phyloP scores from a whole-genome alignment of 2,329 filamentous ascomycete genomes.

The Alternaria longipes region DNA sequence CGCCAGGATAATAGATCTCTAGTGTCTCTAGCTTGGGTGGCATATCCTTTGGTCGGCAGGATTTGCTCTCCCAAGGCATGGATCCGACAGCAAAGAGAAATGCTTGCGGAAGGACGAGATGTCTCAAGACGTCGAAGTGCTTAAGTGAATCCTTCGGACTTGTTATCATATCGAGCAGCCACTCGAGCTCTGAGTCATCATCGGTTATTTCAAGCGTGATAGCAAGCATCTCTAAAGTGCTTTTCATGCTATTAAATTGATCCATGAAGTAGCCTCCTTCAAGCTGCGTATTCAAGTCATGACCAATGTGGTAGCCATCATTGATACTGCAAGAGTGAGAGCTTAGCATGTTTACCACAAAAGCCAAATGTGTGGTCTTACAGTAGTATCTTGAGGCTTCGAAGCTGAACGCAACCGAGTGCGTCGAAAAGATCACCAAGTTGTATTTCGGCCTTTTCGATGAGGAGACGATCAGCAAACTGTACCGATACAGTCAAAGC shows the following conservation, averaged over 20 bases:
- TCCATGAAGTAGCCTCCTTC: conserved; percentile 25
- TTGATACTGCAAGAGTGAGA: conserved; percentile 14
- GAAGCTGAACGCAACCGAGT: conserved; percentile 24
- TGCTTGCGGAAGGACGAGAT: conserved; percentile 25
- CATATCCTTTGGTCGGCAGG: conserved; percentile 15
- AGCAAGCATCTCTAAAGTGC: conserved; percentile 19
- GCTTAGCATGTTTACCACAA: background rate
- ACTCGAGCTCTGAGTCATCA: conserved; percentile 23
- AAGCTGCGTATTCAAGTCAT: conserved; percentile 21
- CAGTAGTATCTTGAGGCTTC: conserved; percentile 25
- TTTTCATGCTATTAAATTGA: conserved; percentile 22
- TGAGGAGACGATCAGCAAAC: conserved; percentile 25
- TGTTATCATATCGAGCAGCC: conserved; percentile 22
- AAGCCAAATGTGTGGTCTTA: background rate
- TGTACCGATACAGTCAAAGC: conserved; percentile 25
- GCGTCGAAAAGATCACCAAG: conserved; percentile 32
- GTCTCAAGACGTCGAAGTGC: conserved; percentile 19
- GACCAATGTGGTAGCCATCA: conserved; percentile 26
- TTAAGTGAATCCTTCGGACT: conserved; percentile 18
- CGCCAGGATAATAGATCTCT: conserved; percentile 26
- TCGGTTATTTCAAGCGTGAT: conserved; percentile 26
- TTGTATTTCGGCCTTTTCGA: conserved; percentile 25
- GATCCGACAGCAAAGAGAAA: conserved; percentile 22
- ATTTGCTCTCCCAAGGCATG: background rate
- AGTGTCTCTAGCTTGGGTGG: conserved; percentile 27